Evolutionary conservation across 2,329 filamentous ascomycete genomes (phyloP).

Genomic region (Blastomyces emzantsi): DNA sequence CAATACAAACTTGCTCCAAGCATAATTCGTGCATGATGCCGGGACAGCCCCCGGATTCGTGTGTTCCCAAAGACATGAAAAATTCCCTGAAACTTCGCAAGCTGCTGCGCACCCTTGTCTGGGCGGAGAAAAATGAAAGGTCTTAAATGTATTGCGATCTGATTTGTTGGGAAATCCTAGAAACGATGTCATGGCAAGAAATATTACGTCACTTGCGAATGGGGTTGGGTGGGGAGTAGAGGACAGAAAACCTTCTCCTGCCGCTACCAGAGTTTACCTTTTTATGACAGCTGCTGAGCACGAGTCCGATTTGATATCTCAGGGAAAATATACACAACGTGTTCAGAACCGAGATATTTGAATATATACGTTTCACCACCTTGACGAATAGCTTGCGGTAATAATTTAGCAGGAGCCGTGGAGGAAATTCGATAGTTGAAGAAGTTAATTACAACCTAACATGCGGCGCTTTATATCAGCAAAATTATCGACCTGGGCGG

Average conservation of each 20-base stretch:
- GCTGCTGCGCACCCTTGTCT: background rate
- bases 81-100: background rate
- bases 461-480: background rate
- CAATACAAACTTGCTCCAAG: background rate
- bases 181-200: constrained; percentile 1
- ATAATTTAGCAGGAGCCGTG: background rate
- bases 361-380: background rate
- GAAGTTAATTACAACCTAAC: background rate
- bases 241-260: background rate
- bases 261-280: background rate
- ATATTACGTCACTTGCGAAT: background rate
- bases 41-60: background rate
- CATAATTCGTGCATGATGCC: background rate
- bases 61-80: background rate
- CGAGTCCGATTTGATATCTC: background rate
- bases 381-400: background rate
- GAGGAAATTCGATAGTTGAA: background rate
- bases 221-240: background rate
- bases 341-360: background rate
- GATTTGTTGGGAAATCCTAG: background rate
- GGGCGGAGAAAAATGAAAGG: background rate
- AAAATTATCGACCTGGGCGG: background rate
- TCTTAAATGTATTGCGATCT: background rate
- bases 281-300: background rate
- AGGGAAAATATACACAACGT: background rate